phyloP scores from a whole-genome alignment of 2,329 filamentous ascomycete species.

The Fusarium brachygibbosum region DNA sequence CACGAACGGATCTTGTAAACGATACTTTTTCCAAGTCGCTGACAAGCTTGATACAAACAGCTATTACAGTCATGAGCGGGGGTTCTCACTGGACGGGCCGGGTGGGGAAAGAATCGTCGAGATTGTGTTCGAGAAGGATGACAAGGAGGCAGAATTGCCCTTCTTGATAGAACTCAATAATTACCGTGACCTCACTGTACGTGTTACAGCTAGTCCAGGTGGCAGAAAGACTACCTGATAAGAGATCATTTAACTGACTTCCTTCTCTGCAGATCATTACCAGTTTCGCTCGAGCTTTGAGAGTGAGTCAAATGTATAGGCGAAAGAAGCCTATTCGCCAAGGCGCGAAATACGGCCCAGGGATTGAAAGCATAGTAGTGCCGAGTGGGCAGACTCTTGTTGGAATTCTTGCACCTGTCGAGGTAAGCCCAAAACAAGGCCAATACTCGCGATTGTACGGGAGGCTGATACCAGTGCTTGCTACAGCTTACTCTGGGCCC shows the following conservation, averaged over 20 bases:
- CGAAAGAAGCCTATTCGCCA: fast-evolving
- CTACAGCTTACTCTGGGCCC: neutral
- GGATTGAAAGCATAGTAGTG: neutral
- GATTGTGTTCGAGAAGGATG: neutral
- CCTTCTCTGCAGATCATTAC: neutral
- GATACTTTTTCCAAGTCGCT: neutral
- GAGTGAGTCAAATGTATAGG: neutral
- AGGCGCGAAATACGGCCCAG: neutral
- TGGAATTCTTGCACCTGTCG: neutral
- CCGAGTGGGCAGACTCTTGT: neutral
- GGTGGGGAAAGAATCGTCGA: neutral
- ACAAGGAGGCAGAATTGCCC: too few relatives aligned
- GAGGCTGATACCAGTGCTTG: neutral
- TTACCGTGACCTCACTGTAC: neutral
- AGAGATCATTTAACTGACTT: neutral
- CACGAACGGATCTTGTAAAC: neutral
- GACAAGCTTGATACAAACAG: fast-evolving
- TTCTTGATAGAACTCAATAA: too few relatives aligned
- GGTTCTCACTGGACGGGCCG: neutral
- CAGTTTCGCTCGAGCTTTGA: neutral
- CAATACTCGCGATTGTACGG: neutral
- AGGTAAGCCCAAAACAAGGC: neutral
- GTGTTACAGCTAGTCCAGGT: neutral
- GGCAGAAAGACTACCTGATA: neutral
- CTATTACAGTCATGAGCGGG: neutral